These are phyloP conservation scores for Malus hybrid DNA, from an alignment of 331 rosid genomes.

Conservation along the genomic window DNA sequence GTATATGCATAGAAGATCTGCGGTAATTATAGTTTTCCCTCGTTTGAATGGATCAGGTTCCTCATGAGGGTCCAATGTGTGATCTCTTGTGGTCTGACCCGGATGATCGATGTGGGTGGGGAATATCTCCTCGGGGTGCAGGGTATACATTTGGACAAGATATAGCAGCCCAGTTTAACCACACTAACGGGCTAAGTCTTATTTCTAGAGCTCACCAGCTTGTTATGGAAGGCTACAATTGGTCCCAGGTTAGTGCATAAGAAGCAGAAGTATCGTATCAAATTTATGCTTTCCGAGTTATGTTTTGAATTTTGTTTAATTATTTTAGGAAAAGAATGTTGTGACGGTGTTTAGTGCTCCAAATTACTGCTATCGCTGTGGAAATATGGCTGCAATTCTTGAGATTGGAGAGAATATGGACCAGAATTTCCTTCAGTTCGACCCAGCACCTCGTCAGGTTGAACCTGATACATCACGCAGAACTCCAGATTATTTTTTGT, in stretches of 20 bases:
- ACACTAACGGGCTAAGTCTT: slow-evolving; percentile 34
- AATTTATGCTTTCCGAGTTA: not conserved
- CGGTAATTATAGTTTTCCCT: not conserved
- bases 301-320: not conserved
- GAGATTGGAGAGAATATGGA: slow-evolving; percentile 41
- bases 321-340: slow-evolving; percentile 33
- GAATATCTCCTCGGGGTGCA: slow-evolving; percentile 26
- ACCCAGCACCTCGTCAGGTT: slow-evolving; percentile 33
- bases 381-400: slow-evolving; percentile 41
- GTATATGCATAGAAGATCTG: not conserved
- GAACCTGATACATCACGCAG: slow-evolving; percentile 30
- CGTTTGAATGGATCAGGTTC: slow-evolving; percentile 22
- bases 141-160: slow-evolving; percentile 24
- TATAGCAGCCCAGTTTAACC: slow-evolving; percentile 32
- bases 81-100: slow-evolving; percentile 41
- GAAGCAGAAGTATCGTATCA: not conserved
- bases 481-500: slow-evolving; percentile 42
- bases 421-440: slow-evolving; percentile 35
- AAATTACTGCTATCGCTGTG: slow-evolving; percentile 38
- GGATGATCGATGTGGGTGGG: slow-evolving; percentile 36
- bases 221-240: slow-evolving; percentile 46
- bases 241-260: slow-evolving; percentile 32
- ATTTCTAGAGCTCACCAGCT: slow-evolving; percentile 46
- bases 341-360: slow-evolving; percentile 42
- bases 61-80: slow-evolving; percentile 43